Base-by-base conservation (phyloP, 2,329 filamentous ascomycete genomes). In the Pseudogymnoascus sp. region DNA sequence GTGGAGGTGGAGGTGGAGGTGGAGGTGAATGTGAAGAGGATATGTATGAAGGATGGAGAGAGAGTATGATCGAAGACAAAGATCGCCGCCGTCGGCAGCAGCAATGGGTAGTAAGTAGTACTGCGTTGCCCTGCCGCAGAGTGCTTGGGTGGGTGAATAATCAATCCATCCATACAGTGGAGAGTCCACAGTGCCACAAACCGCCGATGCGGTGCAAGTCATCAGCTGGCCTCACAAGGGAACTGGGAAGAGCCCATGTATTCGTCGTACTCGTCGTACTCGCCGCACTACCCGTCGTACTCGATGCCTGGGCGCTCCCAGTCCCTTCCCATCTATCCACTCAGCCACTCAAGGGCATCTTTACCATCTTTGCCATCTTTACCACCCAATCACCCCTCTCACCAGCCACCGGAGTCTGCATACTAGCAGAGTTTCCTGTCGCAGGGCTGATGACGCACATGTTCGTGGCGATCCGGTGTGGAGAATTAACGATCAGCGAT, bases 401-500 rank as follows among this genome's bases (percentile, higher is more conserved):
- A 48, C 41, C n/a, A 48, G 41, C 41, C 41, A 48, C 41, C 23
- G 5, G n/a, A n/a, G 8, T 15, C 13, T 48, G 4, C 41, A 48
- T 23, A 10, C 41, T 26, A 48, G 41, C 18, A 5, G 13, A 28
- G 23, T 15, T 10, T 28, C 26, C n/a, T 48, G 23, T 48, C 41
- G 41, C 41, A 48, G 41, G 41, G 41, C 41, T 48, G 41, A 48
- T 48, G 41, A 48, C 41, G 41, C 41, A 48, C 41, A 28, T 48
- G 41, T 28, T 23, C 23, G 41, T n/a, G 41, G 41, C 41, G 41
- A 48, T 48, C 41, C 41, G 41, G 41, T 48, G 41, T 48, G 41
- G 41, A 48, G 41, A 28, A 15, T 23, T n/a, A 15, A 7, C 23
- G 41, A 48, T 48, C 9, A 48, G 18, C 41, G 41, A 28, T 48